Evolutionary conservation across 73 alveolate species (phyloP).

Genomic region (Stentor roeselii): DNA sequence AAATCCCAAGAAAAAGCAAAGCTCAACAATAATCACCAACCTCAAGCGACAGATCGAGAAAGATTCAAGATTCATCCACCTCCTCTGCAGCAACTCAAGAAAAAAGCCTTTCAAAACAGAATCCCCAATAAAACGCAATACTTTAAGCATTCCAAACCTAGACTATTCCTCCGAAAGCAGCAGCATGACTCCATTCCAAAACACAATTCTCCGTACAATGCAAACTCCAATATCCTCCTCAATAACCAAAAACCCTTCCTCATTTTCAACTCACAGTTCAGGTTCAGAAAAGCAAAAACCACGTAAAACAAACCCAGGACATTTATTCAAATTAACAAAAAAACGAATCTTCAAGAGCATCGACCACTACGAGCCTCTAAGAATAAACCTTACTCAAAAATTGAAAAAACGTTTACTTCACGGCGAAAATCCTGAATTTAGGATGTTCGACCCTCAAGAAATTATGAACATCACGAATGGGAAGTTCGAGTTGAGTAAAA

Average conservation of each 20-base stretch:
- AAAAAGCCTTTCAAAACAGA: background rate
- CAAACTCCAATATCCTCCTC: background rate
- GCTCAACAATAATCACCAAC: background rate
- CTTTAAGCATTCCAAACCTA: background rate
- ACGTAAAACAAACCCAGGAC: background rate
- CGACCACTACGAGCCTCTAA: background rate
- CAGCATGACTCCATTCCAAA: background rate
- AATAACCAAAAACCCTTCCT: background rate
- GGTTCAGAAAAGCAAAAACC: background rate
- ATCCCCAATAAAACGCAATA: background rate
- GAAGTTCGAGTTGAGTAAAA: background rate
- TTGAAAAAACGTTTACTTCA: background rate
- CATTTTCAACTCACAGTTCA: background rate
- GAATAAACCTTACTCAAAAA: background rate
- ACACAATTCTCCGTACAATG: background rate
- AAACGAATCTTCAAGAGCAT: background rate
- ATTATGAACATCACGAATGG: background rate
- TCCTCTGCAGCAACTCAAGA: background rate
- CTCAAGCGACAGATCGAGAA: background rate
- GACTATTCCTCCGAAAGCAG: background rate
- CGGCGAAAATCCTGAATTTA: background rate
- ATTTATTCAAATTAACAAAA: too few species aligned
- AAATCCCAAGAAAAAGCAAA: background rate
- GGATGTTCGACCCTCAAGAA: background rate
- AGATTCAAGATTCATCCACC: background rate